A percentile compares a stretch with the other conserved stretches of the same genome.
These are phyloP conservation scores for Linanthus parryae DNA, from an alignment of 148 eudicot genomes.

Conservation along the genomic window DNA sequence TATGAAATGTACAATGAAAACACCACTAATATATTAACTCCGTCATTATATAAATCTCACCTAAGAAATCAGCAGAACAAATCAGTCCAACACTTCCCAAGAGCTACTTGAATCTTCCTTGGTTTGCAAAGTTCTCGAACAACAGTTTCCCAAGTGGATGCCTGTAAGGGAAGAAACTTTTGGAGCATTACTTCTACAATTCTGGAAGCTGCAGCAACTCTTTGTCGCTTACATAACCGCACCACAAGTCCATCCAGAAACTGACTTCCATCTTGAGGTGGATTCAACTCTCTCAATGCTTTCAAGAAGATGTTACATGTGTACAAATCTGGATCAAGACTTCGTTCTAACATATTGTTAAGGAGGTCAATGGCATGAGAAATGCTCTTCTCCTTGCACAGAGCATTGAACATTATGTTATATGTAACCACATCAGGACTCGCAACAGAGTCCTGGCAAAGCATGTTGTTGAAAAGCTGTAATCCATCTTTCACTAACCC, in stretches of 20 bases:
- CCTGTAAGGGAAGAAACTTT: conserved; percentile 53
- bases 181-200: conserved; percentile 69
- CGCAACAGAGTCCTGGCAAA: conserved; percentile 35
- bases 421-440: conserved; percentile 80
- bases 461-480: conserved; percentile 67
- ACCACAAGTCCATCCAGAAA: conserved; percentile 18
- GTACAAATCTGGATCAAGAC: conserved; percentile 66
- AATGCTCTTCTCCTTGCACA: conserved; percentile 47
- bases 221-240: conserved; percentile 40
- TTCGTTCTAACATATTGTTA: conserved; percentile 63
- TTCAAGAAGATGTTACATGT: conserved; percentile 71
- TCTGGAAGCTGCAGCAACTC: conserved; percentile 50
- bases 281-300: conserved; percentile 46
- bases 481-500: conserved; percentile 67
- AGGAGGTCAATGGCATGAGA: conserved; percentile 71
- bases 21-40: no score
- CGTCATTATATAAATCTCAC: no score
- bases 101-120: conserved; percentile 35
- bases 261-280: conserved; percentile 20
- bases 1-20: no score
- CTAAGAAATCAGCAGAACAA: conserved; percentile 32
- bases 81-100: conserved; percentile 52
- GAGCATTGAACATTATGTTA: conserved; percentile 62
- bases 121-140: conserved; percentile 50
- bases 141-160: conserved; percentile 64